Base-by-base conservation (phyloP, 371 early-diverging fungal genomes). In the Vairimorpha necatrix region DNA sequence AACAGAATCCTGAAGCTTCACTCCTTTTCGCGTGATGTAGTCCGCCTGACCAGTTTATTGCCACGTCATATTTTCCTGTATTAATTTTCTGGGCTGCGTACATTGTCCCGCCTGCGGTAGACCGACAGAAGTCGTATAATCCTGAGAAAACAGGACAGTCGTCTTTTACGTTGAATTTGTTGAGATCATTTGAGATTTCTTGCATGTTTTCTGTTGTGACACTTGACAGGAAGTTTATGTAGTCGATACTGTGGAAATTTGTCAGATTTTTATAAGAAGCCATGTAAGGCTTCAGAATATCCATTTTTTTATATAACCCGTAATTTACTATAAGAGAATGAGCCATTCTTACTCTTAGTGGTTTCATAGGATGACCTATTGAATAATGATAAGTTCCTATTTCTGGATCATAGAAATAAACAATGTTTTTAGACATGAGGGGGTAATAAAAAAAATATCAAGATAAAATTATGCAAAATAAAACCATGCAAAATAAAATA, bases 11-110 rank as follows among this genome's bases (percentile, higher is more conserved):
- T 60, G 91, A 90, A 0, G 98, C 95, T 80, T 92, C 94, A 28
- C 86, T 85, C 84, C 93, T 92, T 82, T 95, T 94, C 16, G 96
- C 96, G 84, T 98, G 98, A 84, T 98, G 98, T 66, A 98, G 87
- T 0, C 98, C 98, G 56, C 98, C 98, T 6, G 92, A 89, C 98
- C 98, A 98, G 83, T 98, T 96, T 74, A 98, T 90, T 16, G 92
- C 92, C 74, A 95, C 90, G 77, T 98, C 97, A 9, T 91, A 87
- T 61, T 91, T 90, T 22, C 90, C 91, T 34, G 89, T 87, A 81
- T 91, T 95, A 39, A 96, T 84, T 72, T 91, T 91, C 61, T 88
- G 88, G 13, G 96, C 96, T 14, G 92, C 95, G 32, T 80, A 68
- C 26, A 83, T 60, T 16, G 79, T 79, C 26, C 82, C 85, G n/a